A percentile compares a stretch with the other conserved stretches of the same genome.
phyloP scores from a whole-genome alignment of 2,329 filamentous ascomycete species.

The Fusarium kyushuense region DNA sequence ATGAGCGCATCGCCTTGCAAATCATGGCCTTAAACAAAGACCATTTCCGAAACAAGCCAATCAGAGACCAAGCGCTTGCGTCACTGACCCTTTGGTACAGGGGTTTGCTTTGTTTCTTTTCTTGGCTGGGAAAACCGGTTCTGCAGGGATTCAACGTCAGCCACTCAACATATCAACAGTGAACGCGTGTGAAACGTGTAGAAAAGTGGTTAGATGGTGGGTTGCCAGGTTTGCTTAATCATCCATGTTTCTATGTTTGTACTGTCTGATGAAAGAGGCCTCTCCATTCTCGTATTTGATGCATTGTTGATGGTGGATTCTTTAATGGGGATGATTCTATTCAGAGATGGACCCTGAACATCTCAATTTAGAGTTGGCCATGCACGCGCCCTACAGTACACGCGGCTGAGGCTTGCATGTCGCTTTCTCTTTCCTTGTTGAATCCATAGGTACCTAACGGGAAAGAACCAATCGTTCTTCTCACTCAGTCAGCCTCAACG shows the following conservation, averaged over 20 bases:
- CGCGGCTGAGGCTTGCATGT: conserved; percentile 7
- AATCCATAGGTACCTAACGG: no score
- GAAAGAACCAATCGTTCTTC: neutral
- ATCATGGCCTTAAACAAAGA: conserved; percentile 41
- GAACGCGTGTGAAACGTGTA: conserved; percentile 37
- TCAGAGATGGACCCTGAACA: conserved; percentile 34
- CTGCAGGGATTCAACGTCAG: conserved; percentile 26
- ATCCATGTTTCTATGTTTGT: conserved; percentile 30
- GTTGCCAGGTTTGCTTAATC: conserved; percentile 12
- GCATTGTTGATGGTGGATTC: conserved; percentile 7
- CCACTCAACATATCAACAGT: conserved; percentile 28
- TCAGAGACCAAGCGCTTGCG: conserved; percentile 35
- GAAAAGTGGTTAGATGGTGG: neutral
- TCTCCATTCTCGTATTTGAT: conserved; percentile 33
- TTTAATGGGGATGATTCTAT: conserved; percentile 1
- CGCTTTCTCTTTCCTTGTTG: conserved; percentile 2
- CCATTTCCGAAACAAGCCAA: conserved; percentile 12
- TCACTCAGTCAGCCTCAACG: neutral
- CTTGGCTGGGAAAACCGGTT: conserved; percentile 41
- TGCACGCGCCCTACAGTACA: neutral
- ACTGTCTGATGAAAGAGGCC: conserved; percentile 18
- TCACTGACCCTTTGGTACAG: conserved; percentile 22
- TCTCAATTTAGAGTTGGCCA: conserved; percentile 17
- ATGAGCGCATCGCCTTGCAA: conserved; percentile 44
- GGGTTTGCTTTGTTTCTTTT: conserved; percentile 24